Evolutionary conservation across 805 yeast genomes (phyloP), one percentile per base, ranked within the genome.

Genomic region (Starmerella potacharoeniae): DNA sequence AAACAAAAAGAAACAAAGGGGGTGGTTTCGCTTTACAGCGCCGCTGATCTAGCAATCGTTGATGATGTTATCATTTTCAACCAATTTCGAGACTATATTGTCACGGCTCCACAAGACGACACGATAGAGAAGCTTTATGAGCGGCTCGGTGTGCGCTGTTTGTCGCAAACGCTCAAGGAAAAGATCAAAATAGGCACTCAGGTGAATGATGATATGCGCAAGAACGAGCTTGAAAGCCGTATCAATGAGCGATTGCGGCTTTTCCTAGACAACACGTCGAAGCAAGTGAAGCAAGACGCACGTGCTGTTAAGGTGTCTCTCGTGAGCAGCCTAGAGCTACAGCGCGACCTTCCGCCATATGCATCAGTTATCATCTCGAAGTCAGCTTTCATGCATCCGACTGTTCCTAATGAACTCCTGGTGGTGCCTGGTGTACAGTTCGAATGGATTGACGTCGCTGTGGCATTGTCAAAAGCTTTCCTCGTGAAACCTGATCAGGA

Each of bases 371-470:
- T 33, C 4, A 53, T 55, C 6, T n/a, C 29, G 1, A 55, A 60
- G 5, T 57, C 64, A 4, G 68, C 69, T 8, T 57, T 42, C 22
- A 55, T 62, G 54, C 58, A 54, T 33, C 55, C 60, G 4, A 28
- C 31, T 6, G 42, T 49, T 34, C 43, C 54, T 5, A 31, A 41
- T 22, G 40, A 43, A 11, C 52, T 69, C 7, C 61, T 60, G 36
- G 49, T 68, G n/a, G 60, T 56, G 5, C 64, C 63, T 7, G 52
- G 43, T 5, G 35, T 28, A 3, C 49, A 51, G 17, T 60, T 65
- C 42, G 71, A 70, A 39, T 72, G 73, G 72, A 70, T 67, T 50
- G 71, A 70, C 54, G 65, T 71, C 1, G 66, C 71, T 8, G 66
- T 63, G 37, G 64, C 71, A 4, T 55, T 71, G 22, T 61, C 67